Percentiles rank a stretch among this genome's conserved stretches.
Evolutionary conservation across 2,329 filamentous ascomycete genomes (phyloP).

Genomic region (Colletotrichum sp.): DNA sequence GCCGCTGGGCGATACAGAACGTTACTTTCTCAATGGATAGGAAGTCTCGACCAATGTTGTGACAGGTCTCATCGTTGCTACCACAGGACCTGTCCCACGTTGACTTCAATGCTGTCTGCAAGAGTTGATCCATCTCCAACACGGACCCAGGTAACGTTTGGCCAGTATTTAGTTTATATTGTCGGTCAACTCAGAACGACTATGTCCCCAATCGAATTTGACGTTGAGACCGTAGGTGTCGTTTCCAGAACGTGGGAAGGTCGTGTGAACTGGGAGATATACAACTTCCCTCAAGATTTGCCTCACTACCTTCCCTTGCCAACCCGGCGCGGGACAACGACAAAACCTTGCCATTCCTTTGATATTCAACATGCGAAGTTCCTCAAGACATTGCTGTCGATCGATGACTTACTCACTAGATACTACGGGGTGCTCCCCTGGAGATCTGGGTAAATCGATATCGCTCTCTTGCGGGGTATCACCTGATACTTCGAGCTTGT

Average conservation of each 20-base stretch:
- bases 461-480: not conserved
- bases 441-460: not conserved
- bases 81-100: not conserved
- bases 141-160: not conserved
- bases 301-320: not conserved
- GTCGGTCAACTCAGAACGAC: not conserved
- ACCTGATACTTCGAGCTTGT: not conserved
- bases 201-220: fast-evolving
- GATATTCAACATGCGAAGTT: not conserved
- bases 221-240: too few species aligned
- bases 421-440: not conserved
- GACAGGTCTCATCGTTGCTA: not conserved
- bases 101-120: not conserved
- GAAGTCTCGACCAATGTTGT: fast-evolving
- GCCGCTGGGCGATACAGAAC: not conserved
- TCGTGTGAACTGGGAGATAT: not conserved
- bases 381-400: not conserved
- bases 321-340: fast-evolving
- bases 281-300: not conserved
- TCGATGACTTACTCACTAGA: too few species aligned
- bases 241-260: not conserved
- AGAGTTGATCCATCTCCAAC: not conserved
- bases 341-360: fast-evolving
- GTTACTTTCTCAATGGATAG: not conserved
- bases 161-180: not conserved